Conservation (phyloP, 345 rosid species). For the Odontarrhena argentea region DNA sequence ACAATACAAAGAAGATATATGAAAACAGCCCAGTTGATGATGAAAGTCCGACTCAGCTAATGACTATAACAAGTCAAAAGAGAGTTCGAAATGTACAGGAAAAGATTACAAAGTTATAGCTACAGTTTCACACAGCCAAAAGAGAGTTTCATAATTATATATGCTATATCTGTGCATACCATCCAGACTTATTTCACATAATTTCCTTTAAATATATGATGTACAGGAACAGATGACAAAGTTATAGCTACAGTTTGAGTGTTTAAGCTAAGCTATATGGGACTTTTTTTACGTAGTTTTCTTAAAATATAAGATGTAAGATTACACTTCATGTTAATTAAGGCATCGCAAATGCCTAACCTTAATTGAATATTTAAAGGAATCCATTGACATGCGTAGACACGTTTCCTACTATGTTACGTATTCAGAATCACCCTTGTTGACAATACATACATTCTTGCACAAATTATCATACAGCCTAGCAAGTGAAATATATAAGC, state of each 20-base stretch:
- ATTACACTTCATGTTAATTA: conserved; percentile 19
- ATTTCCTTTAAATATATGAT: background rate
- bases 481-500: conserved; percentile 7
- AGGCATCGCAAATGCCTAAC: conserved; percentile 5
- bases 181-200: conserved; percentile 10
- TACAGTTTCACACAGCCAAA: background rate
- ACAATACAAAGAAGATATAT: conserved; percentile 18
- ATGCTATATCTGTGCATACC: background rate
- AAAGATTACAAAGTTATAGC: conserved; percentile 13
- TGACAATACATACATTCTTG: background rate
- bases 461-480: background rate
- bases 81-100: conserved; percentile 6
- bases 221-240: too few relatives aligned
- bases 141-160: background rate
- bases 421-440: background rate
- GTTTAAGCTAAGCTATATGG: too few relatives aligned
- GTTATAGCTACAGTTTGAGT: too few relatives aligned
- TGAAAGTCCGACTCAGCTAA: conserved; percentile 5
- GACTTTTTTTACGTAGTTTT: conserved; percentile 8
- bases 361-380: background rate
- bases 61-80: conserved; percentile 13
- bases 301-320: background rate
- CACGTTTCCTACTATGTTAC: conserved; percentile 5
- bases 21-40: conserved; percentile 7
- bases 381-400: background rate